Base-by-base conservation (phyloP, 495 filamentous ascomycete species). In the Trichoderma virens region DNA sequence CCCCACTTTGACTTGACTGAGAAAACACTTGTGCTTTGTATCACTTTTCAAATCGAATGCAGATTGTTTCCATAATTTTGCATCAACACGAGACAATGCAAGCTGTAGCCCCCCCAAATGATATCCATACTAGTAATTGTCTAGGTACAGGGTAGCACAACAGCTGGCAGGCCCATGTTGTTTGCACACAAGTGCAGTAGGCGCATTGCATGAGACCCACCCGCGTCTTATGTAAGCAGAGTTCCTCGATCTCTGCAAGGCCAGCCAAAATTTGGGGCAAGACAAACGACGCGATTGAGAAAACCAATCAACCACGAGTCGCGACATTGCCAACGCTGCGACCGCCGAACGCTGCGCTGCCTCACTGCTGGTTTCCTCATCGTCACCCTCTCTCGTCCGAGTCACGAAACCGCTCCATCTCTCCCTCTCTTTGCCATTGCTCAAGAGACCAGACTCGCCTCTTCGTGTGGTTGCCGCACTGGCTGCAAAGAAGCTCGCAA, bases 201-300 rank as follows among this genome's bases (percentile, higher is more conserved):
- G 4, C 4, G 32, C 32, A 35, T 11, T 35, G 11, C 11, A 35
- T 4, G 4, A 35, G 32, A 35, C 16, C n/a, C 18, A 47, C 43
- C 43, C n/a, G 43, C 43, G 3, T n/a, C 51, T 56, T 56, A 56
- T 23, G 7, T 56, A 27, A 56, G 51, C 51, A 30, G 23, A 8
- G 9, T n/a, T 14, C 27, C 27, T 30, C 23, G 27, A 28, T 30
- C 27, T 56, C 16, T 30, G 25, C 51, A 56, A n/a, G 27, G 51
- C 23, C n/a, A 28, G 51, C 23, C 51, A 56, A 56, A 56, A 28
- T 56, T 56, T 56, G 51, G 51, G 43, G 51, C 23, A 30, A 56
- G 51, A 56, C 51, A 56, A 56, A 56, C 51, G 51, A 56, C 51
- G 51, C 51, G 51, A 30, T 56, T 30, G 11, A 56, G 25, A 16